Evolutionary conservation across 1,139 yeast genomes (phyloP), one percentile per base, ranked within the genome.

Genomic region (Saccharomyces pastorianus): DNA sequence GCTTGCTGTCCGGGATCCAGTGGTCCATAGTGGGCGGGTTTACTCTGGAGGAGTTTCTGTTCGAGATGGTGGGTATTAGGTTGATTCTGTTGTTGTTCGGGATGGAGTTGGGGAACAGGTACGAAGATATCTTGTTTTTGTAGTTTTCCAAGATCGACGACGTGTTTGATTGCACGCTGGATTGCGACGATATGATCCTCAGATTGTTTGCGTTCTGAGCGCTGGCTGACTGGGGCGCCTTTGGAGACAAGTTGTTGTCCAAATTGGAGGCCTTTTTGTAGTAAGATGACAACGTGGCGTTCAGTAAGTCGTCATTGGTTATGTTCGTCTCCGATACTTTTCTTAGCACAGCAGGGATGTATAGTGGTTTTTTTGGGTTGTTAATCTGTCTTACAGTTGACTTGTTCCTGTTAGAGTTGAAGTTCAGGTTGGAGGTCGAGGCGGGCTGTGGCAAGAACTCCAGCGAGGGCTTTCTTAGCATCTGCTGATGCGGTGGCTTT

Each of bases 271-370:
- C 11, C 17, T 27, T 25, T 17, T 46, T 46, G 47, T 46, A 46
- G 47, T 46, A 46, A 23, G 51, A 20, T 2, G 46, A n/a, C 42
- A 14, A 2, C 29, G 50, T 52, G 9, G 56, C 55, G 29, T 54
- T 53, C 41, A 56, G 53, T 20, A 71, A 52, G 54, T 71, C 75
- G 48, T 71, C 75, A 9, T 67, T 71, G 23, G 71, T 73, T 47
- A 73, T 63, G 53, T 73, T 74, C 1, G 78, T 72, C 54, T 67
- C 71, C 0, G 80, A 75, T 2, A 65, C 65, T 64, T 80, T 82
- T 31, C 97, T 76, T 53, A 91, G 74, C 6, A 90, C 98, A 0
- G 96, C 96, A 0, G 98, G 97, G 0, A 87, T 78, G 66, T 89
- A 90, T 75, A 90, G 74, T 4, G 97, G 97, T 62, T 87, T 84